phyloP scores from a whole-genome alignment of 331 rosid species.

The Malus hybrid region DNA sequence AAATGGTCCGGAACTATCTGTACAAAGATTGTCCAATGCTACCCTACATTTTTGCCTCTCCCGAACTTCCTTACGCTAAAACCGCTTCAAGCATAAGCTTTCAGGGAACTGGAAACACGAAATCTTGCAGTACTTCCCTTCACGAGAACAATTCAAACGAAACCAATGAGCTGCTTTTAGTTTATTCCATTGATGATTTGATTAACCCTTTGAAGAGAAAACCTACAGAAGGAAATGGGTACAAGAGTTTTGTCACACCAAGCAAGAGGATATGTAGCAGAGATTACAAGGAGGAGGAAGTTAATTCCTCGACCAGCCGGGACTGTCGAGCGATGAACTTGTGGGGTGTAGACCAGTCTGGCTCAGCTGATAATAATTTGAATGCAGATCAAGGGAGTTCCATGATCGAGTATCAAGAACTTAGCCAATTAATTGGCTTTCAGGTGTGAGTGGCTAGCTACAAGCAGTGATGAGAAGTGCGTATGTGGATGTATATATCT shows the following conservation, averaged over 20 bases:
- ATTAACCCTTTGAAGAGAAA: conserved; percentile 34
- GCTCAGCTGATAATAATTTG: conserved; percentile 17
- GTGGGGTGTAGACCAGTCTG: conserved; percentile 11
- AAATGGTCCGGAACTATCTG: conserved; percentile 26
- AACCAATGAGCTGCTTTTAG: conserved; percentile 8
- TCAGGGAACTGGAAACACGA: conserved; percentile 4
- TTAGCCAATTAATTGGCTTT: conserved; percentile 36
- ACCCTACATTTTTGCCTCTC: conserved; percentile 51
- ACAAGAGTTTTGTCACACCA: conserved; percentile 14
- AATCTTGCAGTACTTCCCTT: conserved; percentile 9
- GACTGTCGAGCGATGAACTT: conserved; percentile 7
- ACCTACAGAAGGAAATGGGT: conserved; percentile 16
- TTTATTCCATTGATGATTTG: conserved; percentile 23
- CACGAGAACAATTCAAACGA: conserved; percentile 17
- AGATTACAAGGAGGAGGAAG: conserved; percentile 8
- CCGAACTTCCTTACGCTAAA: conserved; percentile 16
- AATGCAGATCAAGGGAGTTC: conserved; percentile 38
- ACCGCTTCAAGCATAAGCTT: conserved; percentile 29
- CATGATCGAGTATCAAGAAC: conserved; percentile 37
- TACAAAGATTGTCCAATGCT: conserved; percentile 51
- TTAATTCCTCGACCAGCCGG: background rate
- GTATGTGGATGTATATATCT: background rate
- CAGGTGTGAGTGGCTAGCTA: conserved; percentile 1
- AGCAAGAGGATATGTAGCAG: conserved; percentile 23
- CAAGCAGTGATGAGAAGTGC: background rate